Percentiles rank a stretch among this genome's conserved stretches.
Evolutionary conservation across 345 rosid species (phyloP).

Genomic region (Eucalyptus decipiens): DNA sequence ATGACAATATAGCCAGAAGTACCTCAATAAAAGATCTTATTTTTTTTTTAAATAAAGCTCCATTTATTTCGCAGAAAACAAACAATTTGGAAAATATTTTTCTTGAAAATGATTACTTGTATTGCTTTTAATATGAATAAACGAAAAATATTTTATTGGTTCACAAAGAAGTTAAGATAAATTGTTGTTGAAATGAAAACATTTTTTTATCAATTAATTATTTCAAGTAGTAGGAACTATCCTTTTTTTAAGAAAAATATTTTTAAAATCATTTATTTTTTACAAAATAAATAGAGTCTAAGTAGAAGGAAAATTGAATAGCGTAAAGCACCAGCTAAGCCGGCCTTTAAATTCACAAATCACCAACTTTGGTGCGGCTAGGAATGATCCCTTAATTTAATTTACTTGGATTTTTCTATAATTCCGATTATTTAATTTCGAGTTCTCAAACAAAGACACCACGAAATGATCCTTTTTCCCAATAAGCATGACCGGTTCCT

Average conservation of each 20-base stretch:
- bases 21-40: background rate
- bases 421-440: background rate
- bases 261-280: too few species aligned
- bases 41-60: background rate
- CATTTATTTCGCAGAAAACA: too few species aligned
- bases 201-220: too few species aligned
- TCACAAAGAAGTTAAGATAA: background rate
- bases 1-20: background rate
- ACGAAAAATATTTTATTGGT: fast-evolving
- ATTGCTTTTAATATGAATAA: too few species aligned
- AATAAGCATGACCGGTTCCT: background rate
- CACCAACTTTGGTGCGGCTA: background rate
- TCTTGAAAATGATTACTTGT: background rate
- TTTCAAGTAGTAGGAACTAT: background rate
- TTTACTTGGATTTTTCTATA: background rate
- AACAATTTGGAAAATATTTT: too few species aligned
- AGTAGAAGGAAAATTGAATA: background rate
- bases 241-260: too few species aligned
- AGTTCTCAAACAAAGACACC: background rate
- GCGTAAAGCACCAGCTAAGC: background rate
- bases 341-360: background rate
- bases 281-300: background rate
- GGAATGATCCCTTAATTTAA: background rate
- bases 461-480: background rate
- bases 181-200: background rate